Base-by-base conservation (phyloP, 768 basidiomycete species). In the Suillus spraguei region DNA sequence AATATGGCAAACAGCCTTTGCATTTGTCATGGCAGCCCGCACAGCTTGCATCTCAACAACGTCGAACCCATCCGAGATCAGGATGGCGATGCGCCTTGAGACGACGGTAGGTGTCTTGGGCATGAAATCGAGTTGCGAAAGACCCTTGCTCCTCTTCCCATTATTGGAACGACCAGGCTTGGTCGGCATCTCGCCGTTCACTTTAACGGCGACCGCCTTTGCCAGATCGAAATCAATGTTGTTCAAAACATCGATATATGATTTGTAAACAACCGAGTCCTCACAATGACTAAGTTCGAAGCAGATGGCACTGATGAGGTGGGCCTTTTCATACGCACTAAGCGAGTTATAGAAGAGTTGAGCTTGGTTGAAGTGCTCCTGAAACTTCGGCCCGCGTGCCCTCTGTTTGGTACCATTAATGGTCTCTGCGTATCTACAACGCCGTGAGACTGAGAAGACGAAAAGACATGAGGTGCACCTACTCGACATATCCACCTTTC, bases 281-380 rank as follows among this genome's bases (percentile, higher is more conserved):
- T 92, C 89, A 75, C 90, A 91, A 70, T 95, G 92, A 63, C 86
- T 87, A 39, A 97, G 81, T 76, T 95, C 94, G 72, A 97, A 96
- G 14, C 87, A 85, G 63, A 92, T 81, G 5, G 92, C 94, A 5
- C 77, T 70, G 56, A 86, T 76, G 36, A 95, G 78, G 72, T 95
- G 92, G n/a, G 77, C 65, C 75, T 89, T 87, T 79, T 96, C 95
- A 61, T 85, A 72, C 0, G 79, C 68, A 2, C 82, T 69, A 54
- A 96, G 82, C 7, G 93, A 95, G 77, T 97, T 95, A 77, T 85
- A 88, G 82, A 95, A 96, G 3, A 95, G 78, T 65, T 87, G 87
- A 10, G 85, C 87, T 69, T 97, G 95, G 61, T 75, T 78, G 64
- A 72, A 88, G 68, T 92, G 88, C 71, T 95, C 94, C 70, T 87